Evolutionary conservation across 805 yeast species (phyloP), one percentile per base, ranked within the genome.

Genomic region (Ogataea dorogensis): DNA sequence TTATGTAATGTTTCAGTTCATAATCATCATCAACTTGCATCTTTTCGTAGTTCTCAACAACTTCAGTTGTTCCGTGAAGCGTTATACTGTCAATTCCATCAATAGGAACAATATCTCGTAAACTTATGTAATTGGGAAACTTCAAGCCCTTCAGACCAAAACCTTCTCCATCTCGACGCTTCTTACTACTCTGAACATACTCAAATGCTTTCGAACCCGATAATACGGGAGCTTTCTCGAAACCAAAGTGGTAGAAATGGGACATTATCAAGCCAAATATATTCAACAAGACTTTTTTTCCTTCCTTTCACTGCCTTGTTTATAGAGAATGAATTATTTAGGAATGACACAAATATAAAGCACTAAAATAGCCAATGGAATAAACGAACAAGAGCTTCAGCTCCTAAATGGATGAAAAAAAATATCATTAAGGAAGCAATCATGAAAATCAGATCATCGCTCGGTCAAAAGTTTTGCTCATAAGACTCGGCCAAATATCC

Each of bases 31-130:
- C 38, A n/a, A 33, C 16, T 5, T 4, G 8, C 12, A 20, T 21
- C 23, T 7, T 13, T 5, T 7, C 25, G 12, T 23, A 10, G n/a
- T 10, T n/a, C 10, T 7, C 25, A 23, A n/a, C 7, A 23, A 10
- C 17, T 26, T 23, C 28, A 9, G 13, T 17, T 12, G 16, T 31
- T 4, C 41, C 32, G 21, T 24, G 34, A 22, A 28, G 22, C 23
- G 24, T 23, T 25, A 35, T 24, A 9, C 33, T 29, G 19, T 35
- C 39, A 23, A 35, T 28, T 5, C 42, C 48, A 9, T 33, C 44
- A 10, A 42, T 18, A 3, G 46, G 46, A 15, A 43, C 43, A 18
- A 48, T 38, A 17, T 48, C 53, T 14, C 27, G 31, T 6, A 48
- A 18, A 28, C 32, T 40, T 6, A 48, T 35, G 24, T 40, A 45